Base-by-base conservation (phyloP, 331 rosid genomes). In the Malus hybrid region DNA sequence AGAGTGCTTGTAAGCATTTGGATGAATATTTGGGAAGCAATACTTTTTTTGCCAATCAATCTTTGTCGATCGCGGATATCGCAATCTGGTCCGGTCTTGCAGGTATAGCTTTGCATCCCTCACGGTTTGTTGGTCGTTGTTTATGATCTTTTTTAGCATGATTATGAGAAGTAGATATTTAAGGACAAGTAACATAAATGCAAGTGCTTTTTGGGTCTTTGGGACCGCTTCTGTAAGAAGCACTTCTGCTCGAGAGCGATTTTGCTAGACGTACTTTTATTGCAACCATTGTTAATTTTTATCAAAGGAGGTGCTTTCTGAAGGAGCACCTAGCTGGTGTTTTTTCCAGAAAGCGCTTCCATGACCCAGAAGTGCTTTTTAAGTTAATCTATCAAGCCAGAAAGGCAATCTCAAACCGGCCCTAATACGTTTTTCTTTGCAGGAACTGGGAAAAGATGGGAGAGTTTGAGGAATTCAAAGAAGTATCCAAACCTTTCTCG, bases 381-480 rank as follows among this genome's bases (percentile, higher is more conserved):
- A 50, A 50, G 9, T 50, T 50, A 50, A 50, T 50, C 9, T 52
- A 52, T 7, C 59, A 18, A 6, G 59, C 7, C 59, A 18, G 7
- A 52, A 52, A 52, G 59, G 22, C 10, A 52, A 52, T 52, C 59
- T 7, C 2, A 3, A 52, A 52, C 22, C 2, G 5, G 22, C 22
- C 59, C 22, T 52, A 52, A 52, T 18, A 18, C 0, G 10, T 18
- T 6, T 52, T 76, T 28, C 57, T 79, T 73, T 73, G 66, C 86
- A 95, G 97, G 91, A 77, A 72, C 90, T 80, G 97, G 96, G 65
- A 86, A 83, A 82, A 89, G 99, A 80, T 95, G 99, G 97, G 97
- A 92, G 82, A 89, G 97, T 83, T 82, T 95, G 80, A 95, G 96
- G 86, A 90, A 90, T 82, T 89, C 97, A 54, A 92, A 88, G 81